Evolutionary conservation across 1,139 yeast species (phyloP), one percentile per base, ranked within the genome.

Genomic region (Trichomonascaceae sp.): DNA sequence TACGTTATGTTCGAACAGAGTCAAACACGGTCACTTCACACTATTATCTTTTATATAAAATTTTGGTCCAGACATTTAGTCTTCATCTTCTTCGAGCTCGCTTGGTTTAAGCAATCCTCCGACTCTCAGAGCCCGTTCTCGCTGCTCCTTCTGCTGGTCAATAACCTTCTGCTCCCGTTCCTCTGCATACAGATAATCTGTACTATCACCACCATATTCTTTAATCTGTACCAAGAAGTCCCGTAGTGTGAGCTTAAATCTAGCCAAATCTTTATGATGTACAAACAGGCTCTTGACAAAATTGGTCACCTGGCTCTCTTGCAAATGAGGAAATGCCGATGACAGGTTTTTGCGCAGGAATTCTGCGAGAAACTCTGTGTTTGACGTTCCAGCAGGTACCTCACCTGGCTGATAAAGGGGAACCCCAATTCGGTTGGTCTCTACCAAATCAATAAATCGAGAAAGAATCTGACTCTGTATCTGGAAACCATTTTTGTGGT

Each of bases 221-320:
- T 90, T 90, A 69, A 93, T 87, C 75, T 93, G 98, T 49, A 95
- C 95, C 70, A 95, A 79, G 81, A 95, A 95, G 73, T 95, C 99
- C 72, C 99, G 85, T 64, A 95, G 77, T 2, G 87, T 85, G 54
- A 89, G 89, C 72, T 84, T 84, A 76, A 95, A 93, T 69, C 83
- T 86, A 60, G 73, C 70, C 59, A 85, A 83, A 64, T 89, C 95
- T 58, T 79, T 82, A 68, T 89, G 89, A 56, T 84, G 83, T 17
- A 81, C 72, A 59, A 75, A 71, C 67, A 93, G 76, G 12, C 90
- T 96, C 61, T 80, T 81, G 59, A 93, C 79, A 74, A 95, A 95
- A 61, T 81, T 84, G 51, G 84, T 77, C 57, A 95, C 83, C 74
- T 93, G 98, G 53, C 84, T 89, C 60, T 80, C 77, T 63, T 87